These are phyloP conservation scores for Lachnum nothofagi DNA, from an alignment of 2,329 filamentous ascomycete genomes.

Conservation along the genomic window DNA sequence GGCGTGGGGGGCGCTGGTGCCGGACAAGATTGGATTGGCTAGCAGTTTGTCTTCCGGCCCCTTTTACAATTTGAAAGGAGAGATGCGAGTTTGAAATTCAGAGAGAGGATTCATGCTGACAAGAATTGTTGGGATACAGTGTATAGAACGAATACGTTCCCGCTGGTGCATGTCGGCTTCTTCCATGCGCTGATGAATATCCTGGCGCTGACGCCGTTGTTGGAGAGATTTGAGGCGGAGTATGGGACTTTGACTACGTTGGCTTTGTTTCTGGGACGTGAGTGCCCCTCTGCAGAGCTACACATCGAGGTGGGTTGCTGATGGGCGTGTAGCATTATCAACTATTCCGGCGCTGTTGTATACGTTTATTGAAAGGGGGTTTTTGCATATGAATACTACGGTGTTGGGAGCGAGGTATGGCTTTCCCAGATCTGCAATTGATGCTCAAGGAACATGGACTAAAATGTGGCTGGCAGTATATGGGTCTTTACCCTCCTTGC, in stretches of 20 bases:
- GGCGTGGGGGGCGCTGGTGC: slow-evolving; percentile 74
- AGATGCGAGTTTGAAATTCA: neutral
- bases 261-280: slow-evolving; percentile 84
- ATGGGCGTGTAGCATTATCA: slow-evolving; percentile 54
- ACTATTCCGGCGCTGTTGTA: slow-evolving; percentile 81
- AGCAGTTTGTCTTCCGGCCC: slow-evolving; percentile 53
- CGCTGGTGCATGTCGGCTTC: slow-evolving; percentile 76
- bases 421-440: neutral
- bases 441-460: slow-evolving; percentile 18
- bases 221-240: slow-evolving; percentile 91
- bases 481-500: slow-evolving; percentile 89
- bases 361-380: slow-evolving; percentile 67
- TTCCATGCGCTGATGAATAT: slow-evolving; percentile 78
- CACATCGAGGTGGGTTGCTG: slow-evolving; percentile 2
- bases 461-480: slow-evolving; percentile 50
- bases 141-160: slow-evolving; percentile 89
- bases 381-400: slow-evolving; percentile 66
- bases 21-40: slow-evolving; percentile 65
- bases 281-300: slow-evolving; percentile 37
- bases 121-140: slow-evolving; percentile 47
- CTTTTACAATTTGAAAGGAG: neutral
- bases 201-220: slow-evolving; percentile 73
- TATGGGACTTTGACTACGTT: slow-evolving; percentile 86
- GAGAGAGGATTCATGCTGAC: neutral
- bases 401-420: slow-evolving; percentile 78